A percentile compares a stretch with the other conserved stretches of the same genome.
These are phyloP conservation scores for Rhynchospora pubera DNA, from an alignment of 176 grass and related monocot genomes.

Conservation along the genomic window DNA sequence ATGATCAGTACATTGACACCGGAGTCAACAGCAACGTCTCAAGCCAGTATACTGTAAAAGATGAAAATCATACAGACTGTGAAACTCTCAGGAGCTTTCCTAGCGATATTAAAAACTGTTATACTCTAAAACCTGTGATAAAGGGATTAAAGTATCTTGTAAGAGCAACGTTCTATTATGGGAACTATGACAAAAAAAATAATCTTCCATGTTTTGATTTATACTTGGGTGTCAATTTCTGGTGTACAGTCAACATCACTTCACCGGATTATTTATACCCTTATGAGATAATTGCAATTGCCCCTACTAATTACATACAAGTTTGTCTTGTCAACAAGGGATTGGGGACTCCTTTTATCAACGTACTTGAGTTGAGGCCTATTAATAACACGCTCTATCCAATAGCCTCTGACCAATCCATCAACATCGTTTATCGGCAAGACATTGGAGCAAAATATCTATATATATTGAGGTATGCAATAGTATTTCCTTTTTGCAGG, in stretches of 20 bases:
- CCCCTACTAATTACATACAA: neutral
- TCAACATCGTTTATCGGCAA: neutral
- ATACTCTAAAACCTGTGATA: neutral
- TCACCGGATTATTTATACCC: neutral
- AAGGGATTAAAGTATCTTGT: conserved; percentile 9
- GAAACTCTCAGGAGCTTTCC: conserved; percentile 35
- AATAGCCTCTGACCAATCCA: neutral
- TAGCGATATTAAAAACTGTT: conserved; percentile 21
- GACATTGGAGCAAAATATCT: neutral
- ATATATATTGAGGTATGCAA: neutral
- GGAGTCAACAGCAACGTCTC: conserved; percentile 40
- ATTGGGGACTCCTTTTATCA: conserved; percentile 36
- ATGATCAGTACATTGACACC: conserved; percentile 33
- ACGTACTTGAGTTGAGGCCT: conserved; percentile 8
- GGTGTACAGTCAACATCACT: neutral
- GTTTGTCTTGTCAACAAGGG: conserved; percentile 38
- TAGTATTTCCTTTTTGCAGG: too few relatives aligned
- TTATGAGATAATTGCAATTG: neutral
- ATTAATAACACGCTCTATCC: neutral
- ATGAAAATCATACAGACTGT: neutral
- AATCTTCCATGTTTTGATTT: conserved; percentile 3
- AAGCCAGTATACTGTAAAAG: neutral
- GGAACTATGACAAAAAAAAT: conserved; percentile 20
- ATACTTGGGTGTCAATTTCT: conserved; percentile 27
- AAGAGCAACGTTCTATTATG: conserved; percentile 33